Evolutionary conservation across 208 protist species (phyloP).

Genomic region (Crithidia fasciculata): DNA sequence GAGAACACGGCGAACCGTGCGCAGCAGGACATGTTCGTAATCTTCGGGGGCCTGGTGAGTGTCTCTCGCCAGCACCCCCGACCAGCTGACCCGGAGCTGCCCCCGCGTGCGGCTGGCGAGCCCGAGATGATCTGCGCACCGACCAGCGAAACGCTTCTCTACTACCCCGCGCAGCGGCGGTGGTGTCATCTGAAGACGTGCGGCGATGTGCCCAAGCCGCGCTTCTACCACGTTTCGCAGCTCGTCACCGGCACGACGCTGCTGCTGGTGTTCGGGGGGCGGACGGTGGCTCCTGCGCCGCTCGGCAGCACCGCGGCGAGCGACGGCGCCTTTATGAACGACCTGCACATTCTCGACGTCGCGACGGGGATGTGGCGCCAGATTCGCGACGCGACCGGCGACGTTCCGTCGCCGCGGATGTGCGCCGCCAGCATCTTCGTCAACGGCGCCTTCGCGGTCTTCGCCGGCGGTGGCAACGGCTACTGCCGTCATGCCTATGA

Average conservation of each 20-base stretch:
- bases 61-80: constrained; percentile 26
- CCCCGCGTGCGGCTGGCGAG: constrained; percentile 16
- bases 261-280: constrained; percentile 64
- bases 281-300: constrained; percentile 19
- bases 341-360: constrained; percentile 51
- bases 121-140: constrained; percentile 25
- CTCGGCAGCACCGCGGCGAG: constrained; percentile 1
- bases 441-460: constrained; percentile 46
- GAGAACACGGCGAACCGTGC: constrained; percentile 37
- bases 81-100: constrained; percentile 32
- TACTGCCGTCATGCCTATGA: constrained; percentile 41
- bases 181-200: constrained; percentile 49
- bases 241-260: constrained; percentile 47
- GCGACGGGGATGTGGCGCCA: constrained; percentile 53
- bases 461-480: constrained; percentile 44
- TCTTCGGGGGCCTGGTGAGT: constrained; percentile 49
- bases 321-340: constrained; percentile 41
- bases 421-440: constrained; percentile 48
- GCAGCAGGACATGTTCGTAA: constrained; percentile 44
- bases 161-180: constrained; percentile 30
- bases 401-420: constrained; percentile 44
- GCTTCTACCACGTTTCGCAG: constrained; percentile 54
- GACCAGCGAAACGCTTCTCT: constrained; percentile 41
- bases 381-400: constrained; percentile 18
- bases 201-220: constrained; percentile 40